These are phyloP conservation scores for Scleromitrula shiraiana DNA, from an alignment of 2,329 filamentous ascomycete species.

Conservation along the genomic window DNA sequence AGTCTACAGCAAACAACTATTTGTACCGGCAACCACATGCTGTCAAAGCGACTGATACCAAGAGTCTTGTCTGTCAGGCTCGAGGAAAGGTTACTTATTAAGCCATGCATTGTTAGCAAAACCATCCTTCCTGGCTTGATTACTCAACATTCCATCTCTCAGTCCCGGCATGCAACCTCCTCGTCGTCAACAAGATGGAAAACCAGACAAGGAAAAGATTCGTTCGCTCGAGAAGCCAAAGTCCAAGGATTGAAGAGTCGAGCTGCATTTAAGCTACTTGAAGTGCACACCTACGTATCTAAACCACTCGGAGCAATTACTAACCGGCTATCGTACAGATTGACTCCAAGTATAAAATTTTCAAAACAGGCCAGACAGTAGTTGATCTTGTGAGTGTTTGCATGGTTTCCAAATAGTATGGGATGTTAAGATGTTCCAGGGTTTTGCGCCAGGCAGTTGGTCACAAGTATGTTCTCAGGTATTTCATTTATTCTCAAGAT, in stretches of 20 bases:
- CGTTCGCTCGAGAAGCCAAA: constrained; percentile 65
- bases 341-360: constrained; percentile 72
- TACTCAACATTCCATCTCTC: neutral
- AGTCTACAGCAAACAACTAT: neutral
- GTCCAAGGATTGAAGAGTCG: constrained; percentile 78
- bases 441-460: constrained; percentile 71
- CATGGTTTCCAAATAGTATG: neutral
- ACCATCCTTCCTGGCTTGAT: neutral
- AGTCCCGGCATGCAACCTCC: constrained; percentile 9
- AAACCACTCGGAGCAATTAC: neutral
- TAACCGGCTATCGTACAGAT: constrained; percentile 45
- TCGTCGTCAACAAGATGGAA: constrained; percentile 75
- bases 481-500: neutral
- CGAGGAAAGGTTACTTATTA: neutral
- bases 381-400: constrained; percentile 67
- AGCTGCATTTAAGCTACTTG: constrained; percentile 86
- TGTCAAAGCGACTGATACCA: neutral
- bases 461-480: constrained; percentile 44
- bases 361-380: constrained; percentile 73
- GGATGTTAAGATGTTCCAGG: constrained; percentile 36
- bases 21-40: neutral
- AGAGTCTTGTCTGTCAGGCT: neutral
- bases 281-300: constrained; percentile 42
- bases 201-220: constrained; percentile 65
- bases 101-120: neutral